Evolutionary conservation across 768 basidiomycete genomes (phyloP).

Genomic region (Lactarius hengduanensis): DNA sequence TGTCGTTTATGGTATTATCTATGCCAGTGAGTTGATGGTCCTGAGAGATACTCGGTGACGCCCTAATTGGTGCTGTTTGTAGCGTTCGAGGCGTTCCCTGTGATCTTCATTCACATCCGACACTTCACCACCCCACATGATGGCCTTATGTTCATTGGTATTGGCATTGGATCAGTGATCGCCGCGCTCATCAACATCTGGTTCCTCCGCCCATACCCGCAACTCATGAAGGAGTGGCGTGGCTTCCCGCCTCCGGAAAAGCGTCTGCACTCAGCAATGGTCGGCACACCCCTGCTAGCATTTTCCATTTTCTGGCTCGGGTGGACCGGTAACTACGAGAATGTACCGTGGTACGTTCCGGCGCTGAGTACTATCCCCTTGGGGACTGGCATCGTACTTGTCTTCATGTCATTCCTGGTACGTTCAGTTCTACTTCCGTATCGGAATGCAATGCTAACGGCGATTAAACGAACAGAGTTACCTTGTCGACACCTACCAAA

Average conservation of each 20-base stretch:
- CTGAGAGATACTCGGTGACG: not conserved
- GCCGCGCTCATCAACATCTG: not conserved
- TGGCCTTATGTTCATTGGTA: constrained; percentile 17
- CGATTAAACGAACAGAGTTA: constrained; percentile 9
- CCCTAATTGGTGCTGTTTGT: not conserved
- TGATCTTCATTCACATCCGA: constrained; percentile 11
- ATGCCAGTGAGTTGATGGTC: constrained; percentile 18
- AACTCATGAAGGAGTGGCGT: constrained; percentile 13
- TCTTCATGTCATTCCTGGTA: constrained; percentile 20
- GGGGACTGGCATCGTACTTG: not conserved
- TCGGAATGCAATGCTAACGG: not conserved
- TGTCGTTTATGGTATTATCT: constrained; percentile 23
- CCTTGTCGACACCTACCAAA: constrained; percentile 21
- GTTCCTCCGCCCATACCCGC: constrained; percentile 1
- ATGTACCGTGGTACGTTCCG: constrained; percentile 21
- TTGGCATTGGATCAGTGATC: constrained; percentile 12
- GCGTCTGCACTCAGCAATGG: constrained; percentile 14
- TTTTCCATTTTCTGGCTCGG: constrained; percentile 17
- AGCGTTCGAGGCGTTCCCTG: constrained; percentile 22
- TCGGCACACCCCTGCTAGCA: constrained; percentile 1
- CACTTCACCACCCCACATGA: constrained; percentile 2
- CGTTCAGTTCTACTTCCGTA: not conserved
- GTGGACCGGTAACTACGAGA: constrained; percentile 18
- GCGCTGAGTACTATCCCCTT: constrained; percentile 13
- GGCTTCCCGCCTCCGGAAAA: constrained; percentile 20